Base-by-base conservation (phyloP, 169 alveolate species). In the Pseudocohnilembus persalinus region DNA sequence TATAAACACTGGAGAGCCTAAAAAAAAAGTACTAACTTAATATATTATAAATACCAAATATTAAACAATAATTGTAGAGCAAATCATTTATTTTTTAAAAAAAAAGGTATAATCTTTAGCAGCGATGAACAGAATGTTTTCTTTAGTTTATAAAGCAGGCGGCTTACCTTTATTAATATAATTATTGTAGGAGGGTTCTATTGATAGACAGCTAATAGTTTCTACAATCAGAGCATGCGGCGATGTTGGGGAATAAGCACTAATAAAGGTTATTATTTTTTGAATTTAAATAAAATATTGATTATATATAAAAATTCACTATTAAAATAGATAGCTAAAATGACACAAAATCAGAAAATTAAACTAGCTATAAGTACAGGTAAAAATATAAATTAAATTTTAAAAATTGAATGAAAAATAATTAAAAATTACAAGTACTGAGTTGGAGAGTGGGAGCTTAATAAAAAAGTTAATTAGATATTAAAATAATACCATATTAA, bases 211-310 rank as follows among this genome's bases (percentile, higher is more conserved):
- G 49, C 63, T 79, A 63, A 79, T 79, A 20, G 84, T 79, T 0
- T 79, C 84, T 63, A 31, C 76, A 11, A 79, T 79, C 15, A 79
- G 84, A 63, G 75, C 84, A 28, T 79, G 84, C 63, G 84, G 84
- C n/a, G 84, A 79, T 28, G 26, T 79, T 0, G 84, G 84, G 1
- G 84, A 79, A 29, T 49, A 79, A 11, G 49, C 84, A 25, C 63
- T 79, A 29, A 35, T 79, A 35, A 79, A 79, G 49, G 82, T 77
- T 49, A 49, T 49, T 49, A 49, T 49, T 11, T 11, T 49, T 49
- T 11, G 4, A 25, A 32, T 4, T 77, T 32, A 20, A 34, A 6
- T 25, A 11, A 0, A 77, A 11, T 31, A 31, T 31, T 73, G 0
- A 31, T 32, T 1, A 0, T 1, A 25, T 16, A 28, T 33, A 33